Base-by-base conservation (phyloP, 2,329 filamentous ascomycete species). In the Cercospora sp. region DNA sequence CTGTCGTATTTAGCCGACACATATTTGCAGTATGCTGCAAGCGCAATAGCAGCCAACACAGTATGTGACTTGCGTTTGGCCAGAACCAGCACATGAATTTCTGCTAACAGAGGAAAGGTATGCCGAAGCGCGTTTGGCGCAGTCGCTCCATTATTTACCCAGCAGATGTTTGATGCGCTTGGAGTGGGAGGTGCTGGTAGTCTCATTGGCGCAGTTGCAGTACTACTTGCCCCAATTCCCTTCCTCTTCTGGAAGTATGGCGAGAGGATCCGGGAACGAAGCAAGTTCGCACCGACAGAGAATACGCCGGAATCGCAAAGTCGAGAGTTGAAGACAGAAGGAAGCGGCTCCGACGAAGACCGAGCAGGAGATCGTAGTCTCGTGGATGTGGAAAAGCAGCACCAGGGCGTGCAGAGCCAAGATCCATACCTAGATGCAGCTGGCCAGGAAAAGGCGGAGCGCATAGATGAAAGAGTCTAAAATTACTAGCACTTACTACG, bases 1-100 rank as follows among this genome's bases (percentile, higher is more conserved):
- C 75, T 86, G 45, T 87, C 84, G 67, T 87, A 87, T 65, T 79
- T 87, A 8, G 82, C 85, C 51, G 85, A 87, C 72, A 79, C 80
- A 0, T 87, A 87, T 66, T 78, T 70, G 31, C 77, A 79, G 77
- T 80, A 72, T 63, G 77, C 75, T 53, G 75, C 75, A 5, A 71
- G 67, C 33, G 75, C 75, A 1, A 66, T 76, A 12, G 76, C 76
- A 12, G 75, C 72, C 3, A 77, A 67, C 10, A 64, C 63, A n/a
- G 63, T 65, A n/a, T 10, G 55, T 59, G 28, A 39, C 16, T 33
- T 60, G 18, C n/a, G n/a, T 18, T 28, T 16, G 55, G 36, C 28
- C 7, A 36, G 18, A 36, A 59, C 9, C 18, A 10, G 55, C 8
- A n/a, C 16, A 5, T 20, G 55, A 12, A 10, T 9, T 31, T 28